Evolutionary conservation across 805 yeast genomes (phyloP).

Genomic region (Lipomyces sp.): DNA sequence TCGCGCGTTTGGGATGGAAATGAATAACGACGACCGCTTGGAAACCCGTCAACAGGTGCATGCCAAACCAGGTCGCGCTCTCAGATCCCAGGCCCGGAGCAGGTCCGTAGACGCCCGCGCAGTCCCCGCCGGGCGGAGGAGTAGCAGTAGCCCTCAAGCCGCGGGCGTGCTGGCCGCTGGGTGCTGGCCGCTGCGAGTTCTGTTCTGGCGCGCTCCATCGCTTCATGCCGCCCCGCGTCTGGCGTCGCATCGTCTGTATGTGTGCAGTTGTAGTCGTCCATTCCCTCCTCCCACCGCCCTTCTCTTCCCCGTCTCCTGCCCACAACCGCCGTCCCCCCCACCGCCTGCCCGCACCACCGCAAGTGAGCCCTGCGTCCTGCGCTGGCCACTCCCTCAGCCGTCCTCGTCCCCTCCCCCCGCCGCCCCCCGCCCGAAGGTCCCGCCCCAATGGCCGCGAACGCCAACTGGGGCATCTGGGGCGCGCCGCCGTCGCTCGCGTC

Average conservation of each 20-base stretch:
- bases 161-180: too few relatives aligned
- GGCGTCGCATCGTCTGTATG: not conserved
- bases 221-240: too few relatives aligned
- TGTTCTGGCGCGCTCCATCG: too few relatives aligned
- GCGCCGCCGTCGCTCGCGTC: constrained; percentile 22
- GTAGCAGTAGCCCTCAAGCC: too few relatives aligned
- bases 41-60: too few relatives aligned
- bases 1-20: too few relatives aligned
- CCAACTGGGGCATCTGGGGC: constrained; percentile 29
- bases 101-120: too few relatives aligned
- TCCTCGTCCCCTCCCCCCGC: not conserved
- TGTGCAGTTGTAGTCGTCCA: not conserved
- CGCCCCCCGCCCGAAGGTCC: not conserved
- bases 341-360: constrained; percentile 4
- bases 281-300: constrained; percentile 2
- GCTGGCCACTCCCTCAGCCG: not conserved
- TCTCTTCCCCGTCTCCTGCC: not conserved
- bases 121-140: too few relatives aligned
- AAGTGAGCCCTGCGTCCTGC: constrained; percentile 4
- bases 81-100: too few relatives aligned
- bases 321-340: not conserved
- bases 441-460: constrained; percentile 23
- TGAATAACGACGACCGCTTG: too few relatives aligned
- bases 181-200: too few relatives aligned
- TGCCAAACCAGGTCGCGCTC: too few relatives aligned